Base-by-base conservation (phyloP, 257 asterid species). In the Cordia subcordata region DNA sequence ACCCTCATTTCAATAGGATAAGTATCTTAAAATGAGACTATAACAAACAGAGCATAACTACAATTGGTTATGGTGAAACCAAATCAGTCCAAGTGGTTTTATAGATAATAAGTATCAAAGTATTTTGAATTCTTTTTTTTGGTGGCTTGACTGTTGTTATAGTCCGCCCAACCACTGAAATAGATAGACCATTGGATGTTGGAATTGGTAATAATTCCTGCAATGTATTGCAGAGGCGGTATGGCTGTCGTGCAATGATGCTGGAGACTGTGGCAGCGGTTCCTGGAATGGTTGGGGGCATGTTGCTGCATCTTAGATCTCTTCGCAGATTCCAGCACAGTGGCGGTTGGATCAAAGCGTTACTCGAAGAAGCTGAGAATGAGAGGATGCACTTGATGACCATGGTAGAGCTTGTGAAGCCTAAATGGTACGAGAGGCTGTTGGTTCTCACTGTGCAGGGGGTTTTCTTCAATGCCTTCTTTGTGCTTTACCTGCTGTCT, bases 381-480 rank as follows among this genome's bases (percentile, higher is more conserved):
- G 98, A 90, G 77, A 87, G 98, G 72, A 90, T 90, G 96, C 98
- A 90, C 70, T 73, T 90, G 58, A 90, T 90, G 98, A 90, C 98
- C 23, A 87, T 90, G 96, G 91, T 85, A 32, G 98, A 90, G 75
- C 91, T 90, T 46, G 94, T 87, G 65, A 65, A 85, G 70, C 98
- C 98, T 18, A 87, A 74, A 71, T 90, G 96, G 98, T 83, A 90
- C 1, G 98, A 90, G 66, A 79, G 98, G 64, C 56, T 77, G 56
- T 82, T 90, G 66, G 98, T 90, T 55, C 83, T 90, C 47, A 56
- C 82, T 0, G 98, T 87, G 18, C 96, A 90, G 79, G 95, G 95
- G 50, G 83, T 83, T 20, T 87, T 90, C 85, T 90, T 90, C 91
- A 90, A 85, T 18, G 91, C 82, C 2, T 90, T 83, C 81, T 85